These are phyloP conservation scores for Poronia punctata DNA, from an alignment of 495 filamentous ascomycete species.

Conservation along the genomic window DNA sequence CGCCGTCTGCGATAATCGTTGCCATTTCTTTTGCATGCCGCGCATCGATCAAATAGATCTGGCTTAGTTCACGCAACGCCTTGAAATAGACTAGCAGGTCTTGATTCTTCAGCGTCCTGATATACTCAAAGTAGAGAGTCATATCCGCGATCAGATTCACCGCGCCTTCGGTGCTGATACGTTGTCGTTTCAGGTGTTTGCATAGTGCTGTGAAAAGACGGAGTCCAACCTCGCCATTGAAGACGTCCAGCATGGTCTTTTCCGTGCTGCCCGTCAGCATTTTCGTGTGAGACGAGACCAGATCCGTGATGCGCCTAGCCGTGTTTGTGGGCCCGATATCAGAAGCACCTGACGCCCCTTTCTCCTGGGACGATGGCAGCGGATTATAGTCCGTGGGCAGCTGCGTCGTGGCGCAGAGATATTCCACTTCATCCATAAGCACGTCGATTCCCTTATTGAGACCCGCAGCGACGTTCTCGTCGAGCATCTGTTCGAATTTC, in stretches of 20 bases:
- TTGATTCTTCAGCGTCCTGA: conserved; percentile 71
- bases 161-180: conserved; percentile 82
- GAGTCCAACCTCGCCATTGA: conserved; percentile 95
- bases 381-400: conserved; percentile 88
- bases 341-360: conserved; percentile 21
- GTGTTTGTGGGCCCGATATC: conserved; percentile 80
- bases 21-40: conserved; percentile 91
- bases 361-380: conserved; percentile 12
- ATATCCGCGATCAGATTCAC: conserved; percentile 93
- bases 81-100: conserved; percentile 83
- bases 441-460: conserved; percentile 97
- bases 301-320: conserved; percentile 70
- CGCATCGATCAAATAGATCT: conserved; percentile 90
- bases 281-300: conserved; percentile 78
- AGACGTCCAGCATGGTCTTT: conserved; percentile 95
- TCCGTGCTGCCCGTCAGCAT: conserved; percentile 92
- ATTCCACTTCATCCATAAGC: conserved; percentile 97
- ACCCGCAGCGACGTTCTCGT: conserved; percentile 92
- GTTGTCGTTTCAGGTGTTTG: conserved; percentile 95
- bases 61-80: conserved; percentile 83
- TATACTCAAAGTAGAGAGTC: conserved; percentile 85
- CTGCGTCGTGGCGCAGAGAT: conserved; percentile 85
- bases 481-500: conserved; percentile 97
- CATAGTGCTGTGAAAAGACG: conserved; percentile 84
- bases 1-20: conserved; percentile 84